Conservation (phyloP, 805 yeast species). For the Yarrowia yakushimensis region DNA sequence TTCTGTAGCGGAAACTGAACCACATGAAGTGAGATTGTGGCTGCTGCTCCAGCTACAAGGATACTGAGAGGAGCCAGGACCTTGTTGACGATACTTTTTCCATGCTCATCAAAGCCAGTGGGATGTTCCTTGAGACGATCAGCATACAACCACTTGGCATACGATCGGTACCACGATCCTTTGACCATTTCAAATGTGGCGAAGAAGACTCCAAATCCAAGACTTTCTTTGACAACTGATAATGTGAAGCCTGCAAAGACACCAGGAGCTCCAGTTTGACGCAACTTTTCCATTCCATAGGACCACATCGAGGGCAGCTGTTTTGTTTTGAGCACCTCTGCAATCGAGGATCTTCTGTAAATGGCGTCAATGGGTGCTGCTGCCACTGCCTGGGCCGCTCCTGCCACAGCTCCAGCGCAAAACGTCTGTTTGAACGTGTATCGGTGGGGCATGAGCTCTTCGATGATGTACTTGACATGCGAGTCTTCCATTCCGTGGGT, state of each 20-base stretch:
- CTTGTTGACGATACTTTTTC: conserved; percentile 18
- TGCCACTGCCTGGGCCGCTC: conserved; percentile 79
- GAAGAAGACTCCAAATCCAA: conserved; percentile 82
- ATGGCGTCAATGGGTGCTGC: conserved; percentile 95
- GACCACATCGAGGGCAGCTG: conserved; percentile 56
- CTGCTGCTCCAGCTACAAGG: conserved; percentile 80
- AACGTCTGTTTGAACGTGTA: conserved; percentile 54
- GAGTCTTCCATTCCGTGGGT: conserved; percentile 19
- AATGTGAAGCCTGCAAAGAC: conserved; percentile 88
- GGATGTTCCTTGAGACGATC: conserved; percentile 11
- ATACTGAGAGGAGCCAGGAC: conserved; percentile 62
- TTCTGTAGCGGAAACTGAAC: conserved; percentile 82
- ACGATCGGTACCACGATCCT: conserved; percentile 43
- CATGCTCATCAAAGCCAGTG: conserved; percentile 9
- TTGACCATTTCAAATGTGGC: conserved; percentile 75
- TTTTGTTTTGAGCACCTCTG: conserved; percentile 59
- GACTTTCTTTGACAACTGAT: conserved; percentile 69
- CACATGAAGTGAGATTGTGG: conserved; percentile 70
- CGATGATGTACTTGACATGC: conserved; percentile 18
- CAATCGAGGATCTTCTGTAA: conserved; percentile 71
- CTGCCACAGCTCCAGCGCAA: conserved; percentile 81
- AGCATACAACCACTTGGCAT: conserved; percentile 27
- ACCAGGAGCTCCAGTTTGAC: conserved; percentile 73
- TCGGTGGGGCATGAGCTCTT: conserved; percentile 34
- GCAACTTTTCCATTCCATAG: conserved; percentile 65